phyloP scores from a whole-genome alignment of 176 grass and related monocot species.

The Alopecurus myosuroides region DNA sequence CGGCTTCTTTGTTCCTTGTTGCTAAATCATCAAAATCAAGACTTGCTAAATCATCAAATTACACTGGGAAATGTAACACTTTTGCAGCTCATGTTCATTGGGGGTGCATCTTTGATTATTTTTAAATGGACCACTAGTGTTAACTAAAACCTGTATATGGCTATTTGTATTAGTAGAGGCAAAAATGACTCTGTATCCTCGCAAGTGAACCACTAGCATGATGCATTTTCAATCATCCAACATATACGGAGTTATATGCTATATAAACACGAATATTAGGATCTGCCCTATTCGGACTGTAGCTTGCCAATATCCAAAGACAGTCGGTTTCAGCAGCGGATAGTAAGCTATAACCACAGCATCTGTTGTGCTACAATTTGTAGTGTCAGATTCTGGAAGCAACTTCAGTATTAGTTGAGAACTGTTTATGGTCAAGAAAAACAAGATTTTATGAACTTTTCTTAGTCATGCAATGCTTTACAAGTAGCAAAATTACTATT shows the following conservation, averaged over 20 bases:
- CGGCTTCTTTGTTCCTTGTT: not conserved
- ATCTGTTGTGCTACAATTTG: not conserved
- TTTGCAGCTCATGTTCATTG: not conserved
- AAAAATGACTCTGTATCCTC: not conserved
- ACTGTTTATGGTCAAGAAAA: not conserved
- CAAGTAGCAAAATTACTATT: not conserved
- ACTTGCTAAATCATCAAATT: too few species aligned
- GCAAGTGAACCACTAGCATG: not conserved
- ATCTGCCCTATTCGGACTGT: not conserved
- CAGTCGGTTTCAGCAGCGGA: not conserved
- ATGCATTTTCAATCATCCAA: not conserved
- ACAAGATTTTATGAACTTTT: not conserved
- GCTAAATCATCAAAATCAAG: not conserved
- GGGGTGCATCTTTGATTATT: not conserved
- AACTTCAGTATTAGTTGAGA: not conserved
- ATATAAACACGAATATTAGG: not conserved
- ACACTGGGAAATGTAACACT: not conserved
- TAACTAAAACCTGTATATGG: not conserved
- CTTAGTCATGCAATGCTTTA: not conserved
- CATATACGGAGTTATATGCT: not conserved
- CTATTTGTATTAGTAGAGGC: not conserved
- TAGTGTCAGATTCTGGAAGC: not conserved
- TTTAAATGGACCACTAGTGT: not conserved
- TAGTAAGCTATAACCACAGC: not conserved
- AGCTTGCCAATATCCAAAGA: slow-evolving; percentile 11